phyloP scores from a whole-genome alignment of 805 yeast genomes.

The Tetrapisispora fleetii region DNA sequence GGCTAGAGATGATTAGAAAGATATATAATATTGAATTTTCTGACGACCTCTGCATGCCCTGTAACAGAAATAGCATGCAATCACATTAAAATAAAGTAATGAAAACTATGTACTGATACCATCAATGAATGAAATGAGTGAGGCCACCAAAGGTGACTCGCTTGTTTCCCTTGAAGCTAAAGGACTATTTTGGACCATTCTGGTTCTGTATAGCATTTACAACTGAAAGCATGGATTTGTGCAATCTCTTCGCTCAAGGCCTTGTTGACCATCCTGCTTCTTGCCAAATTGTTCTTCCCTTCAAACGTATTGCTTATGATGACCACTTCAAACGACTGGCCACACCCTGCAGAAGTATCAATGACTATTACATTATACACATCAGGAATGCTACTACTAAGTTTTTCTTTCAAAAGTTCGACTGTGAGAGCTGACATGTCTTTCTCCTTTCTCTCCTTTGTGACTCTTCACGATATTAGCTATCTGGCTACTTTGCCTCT shows the following conservation, averaged over 20 bases:
- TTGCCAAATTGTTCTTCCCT: slow-evolving; percentile 74
- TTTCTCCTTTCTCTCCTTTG: no score
- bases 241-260: slow-evolving; percentile 79
- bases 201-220: slow-evolving; percentile 76
- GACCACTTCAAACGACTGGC: slow-evolving; percentile 91
- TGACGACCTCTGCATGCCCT: no score
- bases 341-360: slow-evolving; percentile 78
- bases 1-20: no score
- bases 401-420: slow-evolving; percentile 19
- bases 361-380: slow-evolving; percentile 28
- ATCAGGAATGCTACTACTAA: slow-evolving; percentile 18
- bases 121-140: no score
- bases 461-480: no score
- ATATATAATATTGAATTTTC: no score
- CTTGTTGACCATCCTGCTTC: slow-evolving; percentile 79
- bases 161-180: slow-evolving; percentile 2
- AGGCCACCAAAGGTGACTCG: no score
- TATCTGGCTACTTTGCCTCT: no score
- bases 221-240: slow-evolving; percentile 89
- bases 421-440: slow-evolving; percentile 12
- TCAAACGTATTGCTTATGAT: slow-evolving; percentile 64
- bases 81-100: no score
- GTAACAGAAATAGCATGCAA: no score
- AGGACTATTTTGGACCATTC: slow-evolving; percentile 56
- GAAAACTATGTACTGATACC: no score